Evolutionary conservation across 257 asterid genomes (phyloP), one percentile per base, ranked within the genome.

Genomic region (Solanum tacnaense): DNA sequence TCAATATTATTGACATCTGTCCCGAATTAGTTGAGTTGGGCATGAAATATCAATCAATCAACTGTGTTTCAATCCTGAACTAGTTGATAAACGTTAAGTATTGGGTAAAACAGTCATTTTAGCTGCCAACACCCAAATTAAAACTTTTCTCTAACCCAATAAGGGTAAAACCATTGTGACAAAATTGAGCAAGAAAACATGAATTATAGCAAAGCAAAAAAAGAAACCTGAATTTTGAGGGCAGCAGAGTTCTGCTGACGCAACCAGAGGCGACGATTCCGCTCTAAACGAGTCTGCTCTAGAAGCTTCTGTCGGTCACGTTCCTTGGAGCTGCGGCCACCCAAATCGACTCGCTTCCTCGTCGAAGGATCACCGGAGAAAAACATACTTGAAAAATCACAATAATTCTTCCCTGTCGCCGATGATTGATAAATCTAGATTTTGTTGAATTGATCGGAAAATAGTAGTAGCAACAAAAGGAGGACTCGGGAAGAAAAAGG

Each of bases 301-400:
- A 96, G 92, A 88, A 95, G 98, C 93, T 95, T 96, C 92, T 96
- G 94, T 32, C 96, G 92, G 95, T 96, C 99, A 79, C 98, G 92
- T 92, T 96, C 98, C 89, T 94, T 96, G 88, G 99, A 94, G 90
- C 99, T 96, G 89, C 99, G 98, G 52, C 99, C 99, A 56, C 99
- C 98, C 84, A 96, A 96, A 95, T 96, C 98, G 87, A 96, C 99
- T 86, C 99, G 98, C 87, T 94, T 96, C 71, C 97, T 88, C 76
- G 93, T 92, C 70, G 98, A 92, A 70, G 98, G 94, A 94, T 96
- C 98, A 74, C 99, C 98, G 23, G 96, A 83, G 94, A 96, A 96
- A 90, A 94, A 96, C 99, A 96, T 96, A 62, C 62, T 25, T 41
- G 21, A 78, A 78, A 39, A 13, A 65, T 78, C 62, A 78, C 84